Percentiles rank a stretch among this genome's conserved stretches.
These are phyloP conservation scores for Xylaria longipes DNA, from an alignment of 495 filamentous ascomycete species.

Conservation along the genomic window DNA sequence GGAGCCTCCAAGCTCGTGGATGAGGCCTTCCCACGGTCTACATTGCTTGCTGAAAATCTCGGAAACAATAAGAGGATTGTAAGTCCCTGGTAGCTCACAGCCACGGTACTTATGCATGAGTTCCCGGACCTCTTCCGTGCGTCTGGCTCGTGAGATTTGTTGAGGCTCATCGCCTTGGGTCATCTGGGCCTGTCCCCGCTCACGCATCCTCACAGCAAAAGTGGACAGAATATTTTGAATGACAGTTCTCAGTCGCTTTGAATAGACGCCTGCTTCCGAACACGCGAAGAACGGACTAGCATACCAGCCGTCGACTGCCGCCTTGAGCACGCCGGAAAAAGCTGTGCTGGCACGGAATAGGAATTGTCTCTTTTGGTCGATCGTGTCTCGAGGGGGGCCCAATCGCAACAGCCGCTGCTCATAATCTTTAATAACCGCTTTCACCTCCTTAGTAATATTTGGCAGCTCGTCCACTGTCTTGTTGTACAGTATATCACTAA, in stretches of 20 bases:
- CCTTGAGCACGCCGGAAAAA: neutral
- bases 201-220: neutral
- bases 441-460: neutral
- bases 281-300: neutral
- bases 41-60: neutral
- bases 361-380: neutral
- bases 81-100: neutral
- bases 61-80: neutral
- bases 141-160: neutral
- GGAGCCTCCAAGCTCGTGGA: neutral
- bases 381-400: neutral
- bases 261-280: neutral
- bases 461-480: neutral
- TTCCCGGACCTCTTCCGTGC: neutral
- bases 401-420: neutral
- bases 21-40: neutral
- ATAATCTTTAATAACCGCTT: neutral
- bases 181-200: neutral
- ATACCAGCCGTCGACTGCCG: neutral
- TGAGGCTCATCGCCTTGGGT: neutral
- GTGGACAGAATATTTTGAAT: neutral
- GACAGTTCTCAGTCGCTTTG: neutral
- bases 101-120: neutral
- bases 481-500: neutral
- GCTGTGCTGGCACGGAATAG: neutral